Conservation (phyloP, 1,139 yeast genomes). For the Citeromyces hawaiiensis region DNA sequence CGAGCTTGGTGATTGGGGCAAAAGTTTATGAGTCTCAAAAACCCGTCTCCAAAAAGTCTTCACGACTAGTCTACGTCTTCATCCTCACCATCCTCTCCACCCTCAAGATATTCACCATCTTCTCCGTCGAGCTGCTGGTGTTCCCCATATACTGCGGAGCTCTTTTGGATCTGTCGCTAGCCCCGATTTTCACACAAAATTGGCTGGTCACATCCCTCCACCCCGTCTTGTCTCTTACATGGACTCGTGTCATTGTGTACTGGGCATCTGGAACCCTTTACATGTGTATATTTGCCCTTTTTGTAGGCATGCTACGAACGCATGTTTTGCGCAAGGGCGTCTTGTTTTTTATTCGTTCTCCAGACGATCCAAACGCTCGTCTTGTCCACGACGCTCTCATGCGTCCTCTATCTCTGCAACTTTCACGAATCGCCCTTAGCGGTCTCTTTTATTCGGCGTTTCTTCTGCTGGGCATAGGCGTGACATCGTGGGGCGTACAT, state of each 20-base stretch:
- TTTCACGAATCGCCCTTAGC: slow-evolving; percentile 63
- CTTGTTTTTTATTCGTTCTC: slow-evolving; percentile 79
- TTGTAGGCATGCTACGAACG: slow-evolving; percentile 71
- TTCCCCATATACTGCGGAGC: slow-evolving; percentile 86
- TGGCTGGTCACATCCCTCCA: slow-evolving; percentile 5
- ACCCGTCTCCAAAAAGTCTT: slow-evolving; percentile 21
- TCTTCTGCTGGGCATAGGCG: slow-evolving; percentile 65
- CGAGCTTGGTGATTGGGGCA: slow-evolving; percentile 10
- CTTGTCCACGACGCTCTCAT: slow-evolving; percentile 83
- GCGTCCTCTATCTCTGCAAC: slow-evolving; percentile 58
- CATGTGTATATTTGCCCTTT: slow-evolving; percentile 80
- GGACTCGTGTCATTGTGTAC: slow-evolving; percentile 17
- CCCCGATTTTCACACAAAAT: slow-evolving; percentile 30
- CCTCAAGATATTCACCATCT: slow-evolving; percentile 60
- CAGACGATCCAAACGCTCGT: slow-evolving; percentile 86
- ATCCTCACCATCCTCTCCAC: slow-evolving; percentile 48
- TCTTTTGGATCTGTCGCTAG: slow-evolving; percentile 54
- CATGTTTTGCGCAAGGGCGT: slow-evolving; percentile 78
- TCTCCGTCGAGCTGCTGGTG: slow-evolving; percentile 64
- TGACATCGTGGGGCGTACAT: slow-evolving; percentile 27
- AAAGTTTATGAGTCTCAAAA: slow-evolving; percentile 15
- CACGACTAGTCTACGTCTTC: slow-evolving; percentile 30
- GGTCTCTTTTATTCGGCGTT: slow-evolving; percentile 66
- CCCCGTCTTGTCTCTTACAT: slow-evolving; percentile 3
- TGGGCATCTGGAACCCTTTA: slow-evolving; percentile 78